phyloP scores from a whole-genome alignment of 192 early-diverging fungal genomes.

The Coemansia sp. region DNA sequence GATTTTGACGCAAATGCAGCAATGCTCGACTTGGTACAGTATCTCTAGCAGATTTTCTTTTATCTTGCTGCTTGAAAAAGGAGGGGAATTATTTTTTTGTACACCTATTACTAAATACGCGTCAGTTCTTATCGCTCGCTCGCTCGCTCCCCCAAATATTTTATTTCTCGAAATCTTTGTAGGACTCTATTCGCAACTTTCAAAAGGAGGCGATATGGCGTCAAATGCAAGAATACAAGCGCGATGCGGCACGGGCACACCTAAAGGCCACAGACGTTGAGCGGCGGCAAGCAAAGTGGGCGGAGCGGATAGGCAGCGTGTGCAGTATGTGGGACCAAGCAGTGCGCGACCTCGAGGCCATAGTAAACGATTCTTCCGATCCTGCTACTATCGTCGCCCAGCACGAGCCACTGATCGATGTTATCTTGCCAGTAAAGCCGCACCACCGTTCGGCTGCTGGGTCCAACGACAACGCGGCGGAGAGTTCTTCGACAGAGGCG shows the following conservation, averaged over 20 bases:
- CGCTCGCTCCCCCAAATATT: neutral
- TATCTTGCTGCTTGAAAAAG: neutral
- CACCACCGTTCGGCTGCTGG: neutral
- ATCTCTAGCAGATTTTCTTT: neutral
- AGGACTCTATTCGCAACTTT: constrained; percentile 55
- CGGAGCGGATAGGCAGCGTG: constrained; percentile 40
- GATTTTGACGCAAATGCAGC: constrained; percentile 48
- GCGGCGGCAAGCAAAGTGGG: constrained; percentile 49
- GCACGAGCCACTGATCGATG: constrained; percentile 2
- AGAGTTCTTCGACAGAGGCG: neutral
- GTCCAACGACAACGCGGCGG: neutral
- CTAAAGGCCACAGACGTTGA: constrained; percentile 47
- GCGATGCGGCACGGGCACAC: constrained; percentile 54
- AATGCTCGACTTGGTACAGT: constrained; percentile 51
- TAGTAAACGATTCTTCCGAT: constrained; percentile 17
- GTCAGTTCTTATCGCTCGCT: neutral
- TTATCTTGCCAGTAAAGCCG: neutral
- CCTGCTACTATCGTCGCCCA: neutral
- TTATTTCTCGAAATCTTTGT: neutral
- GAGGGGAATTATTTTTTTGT: neutral
- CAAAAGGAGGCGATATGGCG: constrained; percentile 70
- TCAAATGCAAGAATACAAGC: constrained; percentile 66
- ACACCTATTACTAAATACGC: neutral
- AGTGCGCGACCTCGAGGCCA: constrained; percentile 32
- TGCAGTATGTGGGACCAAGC: constrained; percentile 57